Base-by-base conservation (phyloP, 164 flowering plant species). In the Paratinospora sagittata region DNA sequence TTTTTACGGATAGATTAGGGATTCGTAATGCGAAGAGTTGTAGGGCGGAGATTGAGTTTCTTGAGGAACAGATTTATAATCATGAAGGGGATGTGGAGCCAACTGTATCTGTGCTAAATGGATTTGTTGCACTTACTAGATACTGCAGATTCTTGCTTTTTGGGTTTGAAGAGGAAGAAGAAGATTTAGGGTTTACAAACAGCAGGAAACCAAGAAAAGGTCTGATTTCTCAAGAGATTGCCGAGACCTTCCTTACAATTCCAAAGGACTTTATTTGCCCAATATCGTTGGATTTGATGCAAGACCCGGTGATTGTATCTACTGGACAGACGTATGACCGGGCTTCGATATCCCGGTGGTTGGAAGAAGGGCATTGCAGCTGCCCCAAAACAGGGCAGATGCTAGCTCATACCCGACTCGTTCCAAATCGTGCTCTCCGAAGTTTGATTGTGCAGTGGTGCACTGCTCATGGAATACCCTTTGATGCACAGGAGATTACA, bases 321-420 rank as follows among this genome's bases (percentile, higher is more conserved):
- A 93, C 98, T 0, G 99, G 99, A n/a, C 99, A 96, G 84, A 93
- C 97, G 0, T 95, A 89, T 70, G 99, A 95, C 74, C 88, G 97
- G 21, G 33, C 78, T 30, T 90, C 93, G 0, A 94, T 94, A 23
- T 2, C 83, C 0, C 81, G 89, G 64, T 95, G 99, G 99, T 69
- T 91, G 76, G 97, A 89, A 60, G 91, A 89, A 79, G 99, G 99
- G 55, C 91, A 92, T 72, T 77, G 78, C 39, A 88, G 81, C 69
- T 95, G 99, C 72, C 99, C 98, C 0, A 90, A 92, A 74, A 88
- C 97, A 0, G 99, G 99, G 66, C 99, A 92, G 72, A 75, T 85
- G 83, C 90, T 95, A 36, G 21, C 73, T 30, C 89, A 91, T 71
- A 81, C 76, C 1, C 85, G 83, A 2, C 86, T 95, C 27, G 85